Evolutionary conservation across 305 asterid species (phyloP).

Genomic region (Fraxinus sp.): DNA sequence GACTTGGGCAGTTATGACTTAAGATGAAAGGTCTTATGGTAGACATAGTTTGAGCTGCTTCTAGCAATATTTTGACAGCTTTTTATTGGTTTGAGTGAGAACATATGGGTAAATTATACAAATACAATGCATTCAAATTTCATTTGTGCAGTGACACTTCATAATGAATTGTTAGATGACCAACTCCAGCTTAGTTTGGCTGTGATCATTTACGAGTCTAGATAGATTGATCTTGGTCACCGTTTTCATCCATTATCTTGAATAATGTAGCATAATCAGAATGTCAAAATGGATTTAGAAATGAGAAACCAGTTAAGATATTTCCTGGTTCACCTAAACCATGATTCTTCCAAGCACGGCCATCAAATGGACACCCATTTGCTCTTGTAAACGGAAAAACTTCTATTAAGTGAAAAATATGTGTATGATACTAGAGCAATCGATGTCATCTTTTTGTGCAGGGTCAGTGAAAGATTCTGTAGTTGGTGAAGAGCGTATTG

Average conservation of each 20-base stretch:
- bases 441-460: slow-evolving; percentile 24
- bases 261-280: not conserved
- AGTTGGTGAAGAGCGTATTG: slow-evolving; percentile 92
- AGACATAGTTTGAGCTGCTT: not conserved
- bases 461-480: slow-evolving; percentile 95
- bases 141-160: not conserved
- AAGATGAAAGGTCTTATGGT: not conserved
- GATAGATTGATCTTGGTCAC: not conserved
- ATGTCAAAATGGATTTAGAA: not conserved
- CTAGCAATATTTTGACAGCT: not conserved
- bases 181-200: not conserved
- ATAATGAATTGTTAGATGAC: not conserved
- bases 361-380: not conserved
- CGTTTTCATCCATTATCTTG: not conserved
- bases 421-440: not conserved
- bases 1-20: not conserved
- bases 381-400: not conserved
- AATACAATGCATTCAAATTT: not conserved
- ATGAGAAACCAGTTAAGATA: not conserved
- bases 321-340: not conserved
- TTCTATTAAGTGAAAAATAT: not conserved
- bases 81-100: not conserved
- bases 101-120: not conserved
- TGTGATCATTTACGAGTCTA: not conserved
- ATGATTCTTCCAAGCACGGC: not conserved